Conservation (phyloP, 2,329 filamentous ascomycete species). For the Phoma sp. region DNA sequence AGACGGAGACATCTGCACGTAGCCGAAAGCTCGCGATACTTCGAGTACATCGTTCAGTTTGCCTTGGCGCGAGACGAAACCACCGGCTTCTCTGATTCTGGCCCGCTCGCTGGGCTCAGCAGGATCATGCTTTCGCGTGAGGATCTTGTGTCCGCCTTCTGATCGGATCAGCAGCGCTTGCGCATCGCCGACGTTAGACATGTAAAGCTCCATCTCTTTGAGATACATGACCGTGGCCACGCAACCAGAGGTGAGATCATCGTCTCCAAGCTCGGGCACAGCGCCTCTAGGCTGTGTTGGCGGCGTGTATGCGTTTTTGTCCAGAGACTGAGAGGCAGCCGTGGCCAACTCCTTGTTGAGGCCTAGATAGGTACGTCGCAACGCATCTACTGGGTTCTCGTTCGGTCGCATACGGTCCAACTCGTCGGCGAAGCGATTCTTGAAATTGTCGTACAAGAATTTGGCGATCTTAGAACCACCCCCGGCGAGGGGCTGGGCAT, state of each 20-base stretch:
- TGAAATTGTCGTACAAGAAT: conserved; percentile 95
- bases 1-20: conserved; percentile 88
- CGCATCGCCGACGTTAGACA: conserved; percentile 94
- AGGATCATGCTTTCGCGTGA: conserved; percentile 93
- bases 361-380: conserved; percentile 84
- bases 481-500: conserved; percentile 86
- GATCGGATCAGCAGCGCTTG: conserved; percentile 95
- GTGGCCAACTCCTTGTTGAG: conserved; percentile 95
- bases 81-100: conserved; percentile 91
- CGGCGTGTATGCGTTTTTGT: conserved; percentile 62
- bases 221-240: conserved; percentile 93
- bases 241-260: conserved; percentile 88
- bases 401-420: conserved; percentile 73
- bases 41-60: conserved; percentile 90
- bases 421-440: conserved; percentile 81
- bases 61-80: conserved; percentile 93
- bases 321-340: conserved; percentile 79
- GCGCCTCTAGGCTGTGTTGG: conserved; percentile 69
- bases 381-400: conserved; percentile 82
- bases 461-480: conserved; percentile 96
- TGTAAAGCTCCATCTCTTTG: conserved; percentile 86
- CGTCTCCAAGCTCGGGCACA: conserved; percentile 80
- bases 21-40: conserved; percentile 94
- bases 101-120: conserved; percentile 84
- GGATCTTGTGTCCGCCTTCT: conserved; percentile 80